Conservation (phyloP, 495 filamentous ascomycete species). For the Jackrogersella minutella region DNA sequence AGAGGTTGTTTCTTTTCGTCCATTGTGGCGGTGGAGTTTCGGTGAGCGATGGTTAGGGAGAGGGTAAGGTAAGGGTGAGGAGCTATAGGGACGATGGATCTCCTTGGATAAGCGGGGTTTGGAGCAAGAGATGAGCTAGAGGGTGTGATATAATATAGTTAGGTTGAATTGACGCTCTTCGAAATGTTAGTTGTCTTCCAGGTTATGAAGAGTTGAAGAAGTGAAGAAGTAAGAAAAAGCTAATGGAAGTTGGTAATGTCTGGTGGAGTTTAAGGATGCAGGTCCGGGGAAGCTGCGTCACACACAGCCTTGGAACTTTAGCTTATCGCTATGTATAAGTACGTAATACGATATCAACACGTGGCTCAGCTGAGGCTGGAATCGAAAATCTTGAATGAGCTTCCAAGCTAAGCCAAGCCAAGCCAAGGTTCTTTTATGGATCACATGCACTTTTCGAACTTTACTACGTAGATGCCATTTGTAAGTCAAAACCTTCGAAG, state of each 20-base stretch:
- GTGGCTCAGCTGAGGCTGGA: conserved; percentile 35
- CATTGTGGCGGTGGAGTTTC: conserved; percentile 32
- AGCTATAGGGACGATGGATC: background rate
- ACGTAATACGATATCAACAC: conserved; percentile 1
- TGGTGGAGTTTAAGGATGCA: conserved; percentile 27
- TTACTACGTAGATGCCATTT: conserved; percentile 17
- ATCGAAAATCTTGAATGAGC: background rate
- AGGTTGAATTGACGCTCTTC: background rate
- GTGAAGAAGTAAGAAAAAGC: background rate
- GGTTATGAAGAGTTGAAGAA: background rate
- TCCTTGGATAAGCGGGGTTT: background rate
- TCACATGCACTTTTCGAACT: conserved; percentile 35
- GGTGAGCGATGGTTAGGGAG: background rate
- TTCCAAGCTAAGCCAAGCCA: too few relatives aligned
- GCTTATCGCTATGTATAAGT: conserved; percentile 4
- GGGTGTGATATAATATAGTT: too few relatives aligned
- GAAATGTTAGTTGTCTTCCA: background rate
- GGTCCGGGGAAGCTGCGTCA: conserved; percentile 33
- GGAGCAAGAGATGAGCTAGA: too few relatives aligned
- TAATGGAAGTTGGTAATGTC: background rate
- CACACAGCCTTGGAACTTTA: too few relatives aligned
- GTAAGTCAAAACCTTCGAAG: conserved; percentile 21
- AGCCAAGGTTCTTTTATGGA: conserved; percentile 2
- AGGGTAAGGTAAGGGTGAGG: background rate
- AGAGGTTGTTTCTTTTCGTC: conserved; percentile 35